These are phyloP conservation scores for Huiozyma naganishii DNA, from an alignment of 805 yeast genomes.

Conservation along the genomic window DNA sequence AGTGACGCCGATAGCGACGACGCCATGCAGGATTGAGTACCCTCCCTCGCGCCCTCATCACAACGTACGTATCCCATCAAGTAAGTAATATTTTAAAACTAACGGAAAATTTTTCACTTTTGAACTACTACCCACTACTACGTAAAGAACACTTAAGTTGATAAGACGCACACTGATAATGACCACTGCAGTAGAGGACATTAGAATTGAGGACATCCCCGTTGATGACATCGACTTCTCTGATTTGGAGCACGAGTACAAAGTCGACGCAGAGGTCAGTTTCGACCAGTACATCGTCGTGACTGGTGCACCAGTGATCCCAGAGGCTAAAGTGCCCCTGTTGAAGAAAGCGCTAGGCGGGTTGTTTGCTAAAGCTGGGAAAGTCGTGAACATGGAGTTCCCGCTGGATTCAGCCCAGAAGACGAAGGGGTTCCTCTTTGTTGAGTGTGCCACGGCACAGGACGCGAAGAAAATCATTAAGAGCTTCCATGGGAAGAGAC, in stretches of 20 bases:
- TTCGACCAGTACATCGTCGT: slow-evolving; percentile 74
- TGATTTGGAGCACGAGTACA: slow-evolving; percentile 71
- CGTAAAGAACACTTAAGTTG: background rate
- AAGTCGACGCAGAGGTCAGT: slow-evolving; percentile 48
- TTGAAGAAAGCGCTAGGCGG: slow-evolving; percentile 78
- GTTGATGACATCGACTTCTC: slow-evolving; percentile 68
- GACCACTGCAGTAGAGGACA: slow-evolving; percentile 20
- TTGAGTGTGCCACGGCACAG: slow-evolving; percentile 60
- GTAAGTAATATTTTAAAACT: background rate
- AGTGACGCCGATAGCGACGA: slow-evolving; percentile 12
- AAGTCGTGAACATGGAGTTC: slow-evolving; percentile 66
- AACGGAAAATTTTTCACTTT: background rate
- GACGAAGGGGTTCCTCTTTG: slow-evolving; percentile 79
- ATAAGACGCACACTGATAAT: slow-evolving; percentile 9
- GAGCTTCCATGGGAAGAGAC: slow-evolving; percentile 74
- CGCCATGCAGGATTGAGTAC: background rate
- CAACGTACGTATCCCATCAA: slow-evolving; percentile 2
- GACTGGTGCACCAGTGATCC: slow-evolving; percentile 94
- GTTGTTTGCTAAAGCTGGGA: slow-evolving; percentile 68
- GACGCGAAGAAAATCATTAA: slow-evolving; percentile 72
- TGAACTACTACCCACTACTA: background rate
- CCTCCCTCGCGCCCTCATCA: background rate
- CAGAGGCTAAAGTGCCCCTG: slow-evolving; percentile 75
- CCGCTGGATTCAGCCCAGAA: slow-evolving; percentile 66
- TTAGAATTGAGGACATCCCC: slow-evolving; percentile 35